Conservation (phyloP, 257 asterid genomes). For the Thymus mandschuricus region DNA sequence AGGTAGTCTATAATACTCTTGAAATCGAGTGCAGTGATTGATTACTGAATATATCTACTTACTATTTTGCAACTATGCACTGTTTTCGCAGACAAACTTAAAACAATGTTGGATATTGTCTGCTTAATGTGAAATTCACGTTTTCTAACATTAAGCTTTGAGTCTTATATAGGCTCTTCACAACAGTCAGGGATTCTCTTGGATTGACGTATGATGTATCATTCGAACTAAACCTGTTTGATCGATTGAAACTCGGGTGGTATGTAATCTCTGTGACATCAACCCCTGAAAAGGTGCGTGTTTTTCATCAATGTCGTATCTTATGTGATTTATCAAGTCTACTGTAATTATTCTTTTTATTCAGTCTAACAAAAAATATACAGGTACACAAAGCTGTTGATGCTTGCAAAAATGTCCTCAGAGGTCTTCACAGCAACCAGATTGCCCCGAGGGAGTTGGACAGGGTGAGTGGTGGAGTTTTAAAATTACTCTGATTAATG, state of each 20-base stretch:
- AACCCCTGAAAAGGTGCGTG: constrained; percentile 90
- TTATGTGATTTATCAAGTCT: constrained; percentile 25
- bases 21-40: constrained; percentile 13
- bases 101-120: not conserved
- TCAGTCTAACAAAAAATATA: constrained; percentile 22
- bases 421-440: constrained; percentile 78
- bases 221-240: constrained; percentile 95
- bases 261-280: constrained; percentile 96
- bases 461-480: constrained; percentile 66
- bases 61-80: not conserved
- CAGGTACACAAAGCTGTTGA: constrained; percentile 99
- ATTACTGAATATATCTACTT: not conserved
- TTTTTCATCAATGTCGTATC: constrained; percentile 1
- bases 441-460: constrained; percentile 96
- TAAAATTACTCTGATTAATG: constrained; percentile 11
- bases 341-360: constrained; percentile 28
- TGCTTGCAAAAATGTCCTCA: constrained; percentile 96
- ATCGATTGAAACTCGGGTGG: constrained; percentile 98
- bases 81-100: not conserved
- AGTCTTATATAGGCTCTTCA: constrained; percentile 70
- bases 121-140: not conserved
- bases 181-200: constrained; percentile 98
- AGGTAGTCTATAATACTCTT: constrained; percentile 49
- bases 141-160: not conserved
- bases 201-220: constrained; percentile 98